Evolutionary conservation across 2,329 filamentous ascomycete species (phyloP).

Genomic region (Talaromyces sp.): DNA sequence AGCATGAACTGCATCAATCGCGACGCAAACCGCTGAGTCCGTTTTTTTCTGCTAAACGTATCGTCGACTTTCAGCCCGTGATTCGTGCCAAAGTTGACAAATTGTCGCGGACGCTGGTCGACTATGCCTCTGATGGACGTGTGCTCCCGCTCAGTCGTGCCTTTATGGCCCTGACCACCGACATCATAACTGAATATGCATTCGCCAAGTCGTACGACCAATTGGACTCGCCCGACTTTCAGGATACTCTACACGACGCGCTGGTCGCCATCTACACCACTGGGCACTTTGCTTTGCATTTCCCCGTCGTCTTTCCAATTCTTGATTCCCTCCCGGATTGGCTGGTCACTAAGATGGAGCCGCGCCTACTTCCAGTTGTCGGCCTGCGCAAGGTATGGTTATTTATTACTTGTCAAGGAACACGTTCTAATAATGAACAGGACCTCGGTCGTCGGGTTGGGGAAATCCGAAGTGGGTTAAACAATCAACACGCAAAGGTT

Average conservation of each 20-base stretch:
- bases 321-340: constrained; percentile 18
- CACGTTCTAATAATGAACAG: constrained; percentile 2
- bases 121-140: constrained; percentile 17
- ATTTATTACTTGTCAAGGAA: background rate
- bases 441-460: constrained; percentile 12
- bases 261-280: constrained; percentile 11
- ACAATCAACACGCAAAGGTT: constrained; percentile 6
- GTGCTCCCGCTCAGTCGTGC: constrained; percentile 20
- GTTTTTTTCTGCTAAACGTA: constrained; percentile 28
- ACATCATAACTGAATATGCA: constrained; percentile 42
- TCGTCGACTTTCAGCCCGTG: constrained; percentile 19
- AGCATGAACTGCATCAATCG: constrained; percentile 26
- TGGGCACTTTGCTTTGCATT: constrained; percentile 15
- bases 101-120: constrained; percentile 16
- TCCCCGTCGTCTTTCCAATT: constrained; percentile 16
- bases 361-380: constrained; percentile 11
- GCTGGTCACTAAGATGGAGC: constrained; percentile 14
- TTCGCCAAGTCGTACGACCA: constrained; percentile 21
- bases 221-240: constrained; percentile 14
- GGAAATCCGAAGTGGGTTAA: constrained; percentile 9
- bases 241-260: constrained; percentile 10
- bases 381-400: constrained; percentile 12
- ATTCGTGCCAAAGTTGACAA: constrained; percentile 17
- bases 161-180: constrained; percentile 21
- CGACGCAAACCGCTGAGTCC: constrained; percentile 28